These are phyloP conservation scores for Gomphus sp. DNA, from an alignment of 1,284 basidiomycete genomes.

Conservation along the genomic window DNA sequence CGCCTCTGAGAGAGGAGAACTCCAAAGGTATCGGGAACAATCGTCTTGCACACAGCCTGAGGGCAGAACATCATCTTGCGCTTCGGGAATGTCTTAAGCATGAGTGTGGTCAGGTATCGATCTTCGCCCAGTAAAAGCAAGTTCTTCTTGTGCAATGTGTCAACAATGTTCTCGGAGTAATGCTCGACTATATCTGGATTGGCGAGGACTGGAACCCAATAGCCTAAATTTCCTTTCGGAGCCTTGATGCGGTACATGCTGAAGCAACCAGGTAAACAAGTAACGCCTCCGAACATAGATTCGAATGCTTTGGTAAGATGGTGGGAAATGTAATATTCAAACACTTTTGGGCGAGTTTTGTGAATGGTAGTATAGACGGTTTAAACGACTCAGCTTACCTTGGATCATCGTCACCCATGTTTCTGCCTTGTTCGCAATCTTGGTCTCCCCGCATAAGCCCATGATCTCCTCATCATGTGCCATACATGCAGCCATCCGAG, in stretches of 20 bases:
- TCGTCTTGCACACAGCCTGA: slow-evolving; percentile 95
- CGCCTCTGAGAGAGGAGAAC: slow-evolving; percentile 93
- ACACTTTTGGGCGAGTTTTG: slow-evolving; percentile 45
- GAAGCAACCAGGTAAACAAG: slow-evolving; percentile 98
- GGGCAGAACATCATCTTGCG: slow-evolving; percentile 99
- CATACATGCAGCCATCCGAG: slow-evolving; percentile 91
- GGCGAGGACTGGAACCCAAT: slow-evolving; percentile 97
- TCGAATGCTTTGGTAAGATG: slow-evolving; percentile 99
- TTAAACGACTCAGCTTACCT: slow-evolving; percentile 42
- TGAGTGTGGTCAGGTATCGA: slow-evolving; percentile 92
- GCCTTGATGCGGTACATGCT: slow-evolving; percentile 99
- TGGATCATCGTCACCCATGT: slow-evolving; percentile 99
- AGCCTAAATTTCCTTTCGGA: slow-evolving; percentile 85
- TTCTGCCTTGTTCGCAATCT: slow-evolving; percentile 97
- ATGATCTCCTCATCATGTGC: slow-evolving; percentile 95
- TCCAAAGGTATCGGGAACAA: slow-evolving; percentile 93
- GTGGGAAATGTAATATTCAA: slow-evolving; percentile 99
- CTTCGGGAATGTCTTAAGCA: slow-evolving; percentile 98
- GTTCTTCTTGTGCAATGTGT: slow-evolving; percentile 99
- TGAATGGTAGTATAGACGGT: slow-evolving; percentile 11
- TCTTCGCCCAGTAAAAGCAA: slow-evolving; percentile 95
- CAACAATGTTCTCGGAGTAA: slow-evolving; percentile 96
- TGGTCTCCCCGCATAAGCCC: slow-evolving; percentile 98
- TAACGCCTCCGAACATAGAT: slow-evolving; percentile 98
- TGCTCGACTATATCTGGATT: slow-evolving; percentile 97